Evolutionary conservation across 2,329 filamentous ascomycete genomes (phyloP).

Genomic region (Trichoderma brevicompactum): DNA sequence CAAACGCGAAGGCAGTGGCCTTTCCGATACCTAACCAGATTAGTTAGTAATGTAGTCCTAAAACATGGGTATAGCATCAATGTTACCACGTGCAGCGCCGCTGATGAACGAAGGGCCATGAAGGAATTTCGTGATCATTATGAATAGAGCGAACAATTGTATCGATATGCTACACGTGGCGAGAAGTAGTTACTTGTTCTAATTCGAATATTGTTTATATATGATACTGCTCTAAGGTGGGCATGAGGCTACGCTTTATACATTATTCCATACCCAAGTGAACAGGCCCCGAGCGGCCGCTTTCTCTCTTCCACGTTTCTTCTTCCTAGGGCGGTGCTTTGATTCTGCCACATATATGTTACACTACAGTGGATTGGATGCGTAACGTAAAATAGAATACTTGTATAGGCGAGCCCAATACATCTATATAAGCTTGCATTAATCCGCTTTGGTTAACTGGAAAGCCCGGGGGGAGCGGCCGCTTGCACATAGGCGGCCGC

Average conservation of each 20-base stretch:
- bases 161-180: neutral
- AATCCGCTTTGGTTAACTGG: neutral
- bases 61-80: neutral
- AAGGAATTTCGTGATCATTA: neutral
- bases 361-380: too few relatives aligned
- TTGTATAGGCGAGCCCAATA: neutral
- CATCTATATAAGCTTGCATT: neutral
- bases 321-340: too few relatives aligned
- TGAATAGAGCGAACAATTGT: neutral
- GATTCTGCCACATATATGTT: too few relatives aligned
- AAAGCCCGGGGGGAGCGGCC: neutral
- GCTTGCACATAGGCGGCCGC: neutral
- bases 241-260: too few relatives aligned
- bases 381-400: neutral
- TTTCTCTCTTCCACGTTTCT: too few relatives aligned
- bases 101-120: slow-evolving; percentile 5
- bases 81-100: slow-evolving; percentile 10
- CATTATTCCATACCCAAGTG: too few relatives aligned
- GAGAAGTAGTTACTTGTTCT: neutral
- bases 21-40: neutral
- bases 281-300: too few relatives aligned
- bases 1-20: slow-evolving; percentile 9
- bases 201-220: neutral
- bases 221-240: neutral
- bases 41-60: too few relatives aligned